Evolutionary conservation across 306 rosid species (phyloP).

Genomic region (Echinosophora koreensis): DNA sequence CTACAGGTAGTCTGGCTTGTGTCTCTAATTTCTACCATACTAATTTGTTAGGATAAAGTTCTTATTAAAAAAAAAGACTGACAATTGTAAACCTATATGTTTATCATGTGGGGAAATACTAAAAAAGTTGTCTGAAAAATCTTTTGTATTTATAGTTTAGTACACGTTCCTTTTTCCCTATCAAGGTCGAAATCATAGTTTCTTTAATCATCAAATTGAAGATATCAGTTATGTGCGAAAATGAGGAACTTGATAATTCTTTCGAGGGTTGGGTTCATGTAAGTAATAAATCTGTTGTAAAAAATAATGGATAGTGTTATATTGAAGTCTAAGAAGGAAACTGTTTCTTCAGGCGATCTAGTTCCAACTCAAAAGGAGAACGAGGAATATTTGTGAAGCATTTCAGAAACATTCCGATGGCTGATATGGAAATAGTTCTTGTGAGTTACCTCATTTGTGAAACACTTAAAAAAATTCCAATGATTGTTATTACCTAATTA

Average conservation of each 20-base stretch:
- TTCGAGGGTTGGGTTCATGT: not conserved
- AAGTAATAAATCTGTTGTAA: not conserved
- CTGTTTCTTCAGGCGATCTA: constrained; percentile 57
- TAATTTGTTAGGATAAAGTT: constrained; percentile 10
- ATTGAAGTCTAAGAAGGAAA: constrained; percentile 46
- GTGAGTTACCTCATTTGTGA: constrained; percentile 59
- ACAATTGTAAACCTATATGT: not conserved
- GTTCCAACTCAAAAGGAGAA: constrained; percentile 57
- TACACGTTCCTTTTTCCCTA: not conserved
- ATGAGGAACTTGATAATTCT: constrained; percentile 3
- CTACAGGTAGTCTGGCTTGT: constrained; percentile 67
- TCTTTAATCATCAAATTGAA: not conserved
- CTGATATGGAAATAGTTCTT: constrained; percentile 95
- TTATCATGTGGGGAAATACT: constrained; percentile 9
- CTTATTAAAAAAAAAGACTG: not conserved
- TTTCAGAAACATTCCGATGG: constrained; percentile 92
- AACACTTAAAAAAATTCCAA: not conserved
- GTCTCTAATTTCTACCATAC: not conserved
- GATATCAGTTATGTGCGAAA: not conserved
- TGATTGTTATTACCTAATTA: not conserved
- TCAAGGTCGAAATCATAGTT: not conserved
- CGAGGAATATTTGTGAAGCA: constrained; percentile 90
- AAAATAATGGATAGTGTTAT: constrained; percentile 13
- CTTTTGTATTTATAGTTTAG: not conserved
- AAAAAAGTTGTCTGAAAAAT: constrained; percentile 1